Conservation (phyloP, 176 grass and related monocot genomes). For the Aegilops longissima region DNA sequence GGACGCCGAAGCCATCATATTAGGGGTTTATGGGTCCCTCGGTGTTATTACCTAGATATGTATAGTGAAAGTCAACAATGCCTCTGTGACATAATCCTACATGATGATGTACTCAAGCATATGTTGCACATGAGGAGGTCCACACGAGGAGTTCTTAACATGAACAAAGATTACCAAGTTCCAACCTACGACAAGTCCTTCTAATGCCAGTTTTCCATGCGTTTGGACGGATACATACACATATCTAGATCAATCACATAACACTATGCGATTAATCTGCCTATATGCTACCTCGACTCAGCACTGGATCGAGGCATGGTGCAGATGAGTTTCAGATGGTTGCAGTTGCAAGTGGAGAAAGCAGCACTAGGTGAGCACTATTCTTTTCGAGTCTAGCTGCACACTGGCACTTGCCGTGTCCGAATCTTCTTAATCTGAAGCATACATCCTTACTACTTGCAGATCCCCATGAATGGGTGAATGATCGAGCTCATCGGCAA, state of each 20-base stretch:
- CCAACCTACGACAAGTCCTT: too few relatives aligned
- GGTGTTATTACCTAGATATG: too few relatives aligned
- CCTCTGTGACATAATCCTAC: too few relatives aligned
- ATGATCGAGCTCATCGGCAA: constrained; percentile 1
- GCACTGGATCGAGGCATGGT: neutral
- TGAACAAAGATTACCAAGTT: too few relatives aligned
- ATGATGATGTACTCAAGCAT: too few relatives aligned
- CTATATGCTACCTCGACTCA: neutral
- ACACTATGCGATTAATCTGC: neutral
- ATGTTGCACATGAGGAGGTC: too few relatives aligned
- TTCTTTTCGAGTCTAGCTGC: neutral
- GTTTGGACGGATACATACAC: neutral
- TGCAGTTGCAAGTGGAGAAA: constrained; percentile 1
- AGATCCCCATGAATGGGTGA: constrained; percentile 20
- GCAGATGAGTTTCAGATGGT: neutral
- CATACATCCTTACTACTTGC: neutral
- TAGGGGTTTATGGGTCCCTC: too few relatives aligned
- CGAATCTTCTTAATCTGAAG: neutral
- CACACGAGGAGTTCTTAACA: too few relatives aligned
- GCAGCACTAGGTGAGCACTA: neutral
- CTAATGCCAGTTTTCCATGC: too few relatives aligned
- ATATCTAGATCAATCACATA: neutral
- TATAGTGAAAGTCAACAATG: too few relatives aligned
- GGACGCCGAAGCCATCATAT: too few relatives aligned
- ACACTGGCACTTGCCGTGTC: neutral